Evolutionary conservation across 1,139 yeast genomes (phyloP).

Genomic region (Blastobotrys niveus): DNA sequence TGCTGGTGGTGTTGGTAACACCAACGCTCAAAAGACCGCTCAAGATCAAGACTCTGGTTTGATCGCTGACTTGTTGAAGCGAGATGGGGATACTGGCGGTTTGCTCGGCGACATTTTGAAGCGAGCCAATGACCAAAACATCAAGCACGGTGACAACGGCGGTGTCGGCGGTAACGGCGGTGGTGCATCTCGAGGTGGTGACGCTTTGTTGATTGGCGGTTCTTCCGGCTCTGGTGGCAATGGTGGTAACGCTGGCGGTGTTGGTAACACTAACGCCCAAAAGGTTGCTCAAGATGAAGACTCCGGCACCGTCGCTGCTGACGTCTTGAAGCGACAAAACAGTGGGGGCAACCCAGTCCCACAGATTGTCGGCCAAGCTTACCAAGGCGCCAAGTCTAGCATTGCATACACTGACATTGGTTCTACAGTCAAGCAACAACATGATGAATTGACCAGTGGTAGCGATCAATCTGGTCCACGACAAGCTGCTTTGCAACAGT

Average conservation of each 20-base stretch:
- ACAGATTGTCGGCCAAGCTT: too few relatives aligned
- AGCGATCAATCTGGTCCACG: too few relatives aligned
- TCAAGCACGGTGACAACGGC: neutral
- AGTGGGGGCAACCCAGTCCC: too few relatives aligned
- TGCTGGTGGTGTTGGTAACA: conserved; percentile 6
- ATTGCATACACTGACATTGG: too few relatives aligned
- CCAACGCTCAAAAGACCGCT: neutral
- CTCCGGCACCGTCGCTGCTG: conserved; percentile 1
- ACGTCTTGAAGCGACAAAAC: neutral
- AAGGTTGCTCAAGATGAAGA: neutral
- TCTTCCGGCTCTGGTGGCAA: conserved; percentile 3
- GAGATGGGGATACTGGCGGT: conserved; percentile 2
- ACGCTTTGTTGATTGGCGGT: conserved; percentile 5
- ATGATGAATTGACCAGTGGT: too few relatives aligned
- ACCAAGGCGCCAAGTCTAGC: too few relatives aligned
- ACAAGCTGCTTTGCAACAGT: too few relatives aligned
- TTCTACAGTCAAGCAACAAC: too few relatives aligned
- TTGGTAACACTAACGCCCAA: conserved; percentile 5
- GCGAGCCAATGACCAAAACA: neutral
- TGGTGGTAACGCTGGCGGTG: conserved; percentile 9
- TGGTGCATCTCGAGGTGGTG: neutral
- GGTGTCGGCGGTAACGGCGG: conserved; percentile 1
- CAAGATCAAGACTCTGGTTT: neutral
- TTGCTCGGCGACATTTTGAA: neutral
- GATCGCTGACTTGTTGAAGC: conserved; percentile 1